These are phyloP conservation scores for Yamadazyma triangularis DNA, from an alignment of 1,139 yeast species.

Conservation along the genomic window DNA sequence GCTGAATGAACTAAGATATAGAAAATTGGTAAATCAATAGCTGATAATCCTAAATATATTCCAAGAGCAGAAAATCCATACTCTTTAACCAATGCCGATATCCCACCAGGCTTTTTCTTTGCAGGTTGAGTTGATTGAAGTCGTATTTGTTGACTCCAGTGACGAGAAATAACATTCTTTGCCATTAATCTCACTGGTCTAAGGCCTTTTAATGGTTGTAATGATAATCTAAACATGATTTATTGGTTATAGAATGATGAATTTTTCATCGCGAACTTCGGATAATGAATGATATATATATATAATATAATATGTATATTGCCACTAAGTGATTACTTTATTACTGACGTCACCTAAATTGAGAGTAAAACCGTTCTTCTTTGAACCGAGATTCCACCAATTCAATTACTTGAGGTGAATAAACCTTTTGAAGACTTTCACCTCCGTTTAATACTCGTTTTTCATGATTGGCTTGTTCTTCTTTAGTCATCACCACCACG, in stretches of 20 bases:
- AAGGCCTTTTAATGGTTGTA: background rate
- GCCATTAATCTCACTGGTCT: constrained; percentile 2
- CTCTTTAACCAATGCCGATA: constrained; percentile 70
- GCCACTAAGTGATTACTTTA: no score
- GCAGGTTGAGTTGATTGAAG: constrained; percentile 17
- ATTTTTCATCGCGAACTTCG: no score
- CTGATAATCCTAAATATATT: constrained; percentile 67
- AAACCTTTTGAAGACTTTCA: constrained; percentile 58
- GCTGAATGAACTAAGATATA: constrained; percentile 77
- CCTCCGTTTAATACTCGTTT: constrained; percentile 64
- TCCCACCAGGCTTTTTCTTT: constrained; percentile 39
- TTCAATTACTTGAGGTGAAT: constrained; percentile 54
- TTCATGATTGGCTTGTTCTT: constrained; percentile 81
- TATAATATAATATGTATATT: no score
- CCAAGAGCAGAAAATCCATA: constrained; percentile 93
- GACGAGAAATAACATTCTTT: constrained; percentile 1
- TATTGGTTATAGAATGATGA: no score
- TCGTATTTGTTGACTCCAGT: constrained; percentile 9
- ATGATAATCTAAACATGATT: no score
- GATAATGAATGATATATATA: no score
- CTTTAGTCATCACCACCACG: constrained; percentile 82
- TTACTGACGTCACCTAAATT: no score
- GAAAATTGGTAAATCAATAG: constrained; percentile 78
- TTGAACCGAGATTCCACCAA: constrained; percentile 59
- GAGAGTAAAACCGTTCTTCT: constrained; percentile 70